Base-by-base conservation (phyloP, 2,329 filamentous ascomycete genomes). In the Ilyonectria destructans region DNA sequence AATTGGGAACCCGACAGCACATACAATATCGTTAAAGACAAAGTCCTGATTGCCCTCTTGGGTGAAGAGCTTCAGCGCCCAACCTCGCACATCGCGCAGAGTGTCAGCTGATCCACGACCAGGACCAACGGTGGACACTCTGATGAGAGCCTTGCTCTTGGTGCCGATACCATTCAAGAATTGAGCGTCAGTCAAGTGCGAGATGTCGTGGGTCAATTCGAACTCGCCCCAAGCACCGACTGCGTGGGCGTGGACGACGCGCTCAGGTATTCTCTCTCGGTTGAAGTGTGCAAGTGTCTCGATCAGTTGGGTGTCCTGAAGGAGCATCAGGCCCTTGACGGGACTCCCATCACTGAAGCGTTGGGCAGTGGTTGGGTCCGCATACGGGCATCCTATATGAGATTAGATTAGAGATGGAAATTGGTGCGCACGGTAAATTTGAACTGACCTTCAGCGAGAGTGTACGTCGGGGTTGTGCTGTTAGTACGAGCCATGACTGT, bases 11-110 rank as follows among this genome's bases (percentile, higher is more conserved):
- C 15, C 8, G 6, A n/a, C 6, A 12, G 1, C 7, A 48, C 68
- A 29, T 57, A 69, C 70, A 19, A 91, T 94, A 82, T 94, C 93
- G 83, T 93, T 93, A 77, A 88, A 91, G 21, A 94, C 92, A 85
- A 91, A 90, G 78, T 94, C 92, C 88, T 88, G 93, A 77, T 92
- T 76, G 21, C 92, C 92, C 70, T 93, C 90, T 40, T 92, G 89
- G 0, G 91, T 93, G 74, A 92, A 93, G 43, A 80, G 73, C 67
- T 81, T 81, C 62, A 80, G 65, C 2, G 91, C 90, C 75, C 92
- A 93, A 1, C 92, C 92, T 66, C 91, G 90, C 0, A 92, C 89
- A 81, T 94, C 92, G 33, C 92, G 87, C 5, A 88, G 89, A 0
- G 89, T 90, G 71, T 94, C 92, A 1, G 89, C 86, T 68, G 89